Conservation (phyloP, 495 filamentous ascomycete species). For the Melanomma pulvis-pyrius region DNA sequence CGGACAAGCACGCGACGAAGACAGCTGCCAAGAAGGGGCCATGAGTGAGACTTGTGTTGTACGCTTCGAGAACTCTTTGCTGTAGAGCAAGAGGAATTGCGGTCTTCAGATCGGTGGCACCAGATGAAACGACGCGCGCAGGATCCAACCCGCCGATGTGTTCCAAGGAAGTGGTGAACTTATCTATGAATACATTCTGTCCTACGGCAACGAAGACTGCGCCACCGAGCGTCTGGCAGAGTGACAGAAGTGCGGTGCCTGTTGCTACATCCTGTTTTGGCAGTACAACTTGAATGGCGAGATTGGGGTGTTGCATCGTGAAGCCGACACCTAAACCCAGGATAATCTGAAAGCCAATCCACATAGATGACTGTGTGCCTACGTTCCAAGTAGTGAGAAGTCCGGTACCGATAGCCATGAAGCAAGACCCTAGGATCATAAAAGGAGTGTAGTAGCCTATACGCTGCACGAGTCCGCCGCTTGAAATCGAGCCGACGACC, state of each 20-base stretch:
- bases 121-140: background rate
- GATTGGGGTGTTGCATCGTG: slow-evolving; percentile 37
- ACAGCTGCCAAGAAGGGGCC: slow-evolving; percentile 26
- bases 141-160: slow-evolving; percentile 42
- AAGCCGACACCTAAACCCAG: slow-evolving; percentile 35
- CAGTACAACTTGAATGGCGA: slow-evolving; percentile 35
- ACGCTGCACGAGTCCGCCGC: slow-evolving; percentile 62
- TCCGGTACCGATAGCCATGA: slow-evolving; percentile 32
- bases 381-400: slow-evolving; percentile 34
- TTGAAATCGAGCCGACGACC: slow-evolving; percentile 59
- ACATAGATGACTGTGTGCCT: slow-evolving; percentile 9
- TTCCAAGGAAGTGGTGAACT: slow-evolving; percentile 51
- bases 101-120: slow-evolving; percentile 25
- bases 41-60: slow-evolving; percentile 22
- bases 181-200: slow-evolving; percentile 43
- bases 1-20: slow-evolving; percentile 24
- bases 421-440: slow-evolving; percentile 31
- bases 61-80: slow-evolving; percentile 16
- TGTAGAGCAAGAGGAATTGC: background rate
- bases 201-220: slow-evolving; percentile 44
- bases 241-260: slow-evolving; percentile 40
- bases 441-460: slow-evolving; percentile 81
- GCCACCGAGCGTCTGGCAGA: slow-evolving; percentile 42
- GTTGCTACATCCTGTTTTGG: slow-evolving; percentile 32
- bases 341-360: slow-evolving; percentile 39